phyloP scores from a whole-genome alignment of 2,329 filamentous ascomycete genomes.

The Diaporthe velutina region DNA sequence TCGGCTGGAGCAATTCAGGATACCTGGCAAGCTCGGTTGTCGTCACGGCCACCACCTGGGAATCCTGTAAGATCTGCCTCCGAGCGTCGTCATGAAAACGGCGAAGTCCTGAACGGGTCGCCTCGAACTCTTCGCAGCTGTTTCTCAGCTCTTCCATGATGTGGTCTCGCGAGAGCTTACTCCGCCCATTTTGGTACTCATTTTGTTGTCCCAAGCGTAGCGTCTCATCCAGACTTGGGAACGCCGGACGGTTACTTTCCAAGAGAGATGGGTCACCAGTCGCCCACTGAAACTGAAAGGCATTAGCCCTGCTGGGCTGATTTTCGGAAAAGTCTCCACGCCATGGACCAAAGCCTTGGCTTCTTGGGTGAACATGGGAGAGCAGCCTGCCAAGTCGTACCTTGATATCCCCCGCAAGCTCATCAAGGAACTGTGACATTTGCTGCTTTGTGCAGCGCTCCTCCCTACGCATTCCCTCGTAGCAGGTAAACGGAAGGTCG shows the following conservation, averaged over 20 bases:
- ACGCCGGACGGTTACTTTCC: conserved; percentile 1
- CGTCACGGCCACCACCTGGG: conserved; percentile 69
- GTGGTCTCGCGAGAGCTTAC: conserved; percentile 43
- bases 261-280: conserved; percentile 12
- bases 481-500: conserved; percentile 56
- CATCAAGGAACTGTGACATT: conserved; percentile 41
- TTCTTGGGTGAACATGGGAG: neutral
- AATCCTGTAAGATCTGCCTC: conserved; percentile 52
- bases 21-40: conserved; percentile 70
- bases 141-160: conserved; percentile 35
- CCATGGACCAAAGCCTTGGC: neutral
- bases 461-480: neutral
- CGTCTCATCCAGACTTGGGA: neutral
- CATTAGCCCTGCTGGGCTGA: neutral
- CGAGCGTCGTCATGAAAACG: conserved; percentile 48
- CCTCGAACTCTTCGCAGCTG: conserved; percentile 36
- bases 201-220: conserved; percentile 41
- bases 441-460: conserved; percentile 45
- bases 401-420: neutral
- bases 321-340: neutral
- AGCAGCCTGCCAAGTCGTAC: neutral
- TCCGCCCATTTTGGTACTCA: conserved; percentile 48
- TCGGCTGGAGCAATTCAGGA: conserved; percentile 59
- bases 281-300: conserved; percentile 44
- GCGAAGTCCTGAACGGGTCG: neutral